These are phyloP conservation scores for Mycena alexandri DNA, from an alignment of 768 basidiomycete species.

Conservation along the genomic window DNA sequence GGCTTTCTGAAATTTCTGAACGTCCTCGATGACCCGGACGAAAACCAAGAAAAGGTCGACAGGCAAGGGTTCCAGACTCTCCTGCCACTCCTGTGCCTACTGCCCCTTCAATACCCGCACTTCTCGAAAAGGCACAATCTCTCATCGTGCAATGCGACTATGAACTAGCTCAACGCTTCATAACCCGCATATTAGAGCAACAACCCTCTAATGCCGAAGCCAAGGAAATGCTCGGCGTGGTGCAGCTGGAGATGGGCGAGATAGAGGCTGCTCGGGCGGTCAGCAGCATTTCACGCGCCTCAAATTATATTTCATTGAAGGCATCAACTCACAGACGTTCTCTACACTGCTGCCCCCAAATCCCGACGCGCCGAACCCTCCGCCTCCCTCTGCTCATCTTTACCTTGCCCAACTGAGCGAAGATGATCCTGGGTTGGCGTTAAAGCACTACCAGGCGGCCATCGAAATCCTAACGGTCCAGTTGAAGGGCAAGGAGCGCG, in stretches of 20 bases:
- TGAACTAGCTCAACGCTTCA: conserved; percentile 81
- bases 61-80: conserved; percentile 49
- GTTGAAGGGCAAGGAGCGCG: conserved; percentile 81
- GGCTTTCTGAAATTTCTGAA: conserved; percentile 7
- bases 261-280: conserved; percentile 79
- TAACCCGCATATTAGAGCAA: conserved; percentile 73
- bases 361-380: conserved; percentile 67
- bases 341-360: conserved; percentile 70
- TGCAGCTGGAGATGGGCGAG: conserved; percentile 84
- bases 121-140: conserved; percentile 84
- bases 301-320: conserved; percentile 13
- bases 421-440: conserved; percentile 77
- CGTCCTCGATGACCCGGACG: conserved; percentile 66
- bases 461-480: conserved; percentile 76
- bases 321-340: conserved; percentile 66
- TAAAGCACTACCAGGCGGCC: conserved; percentile 85
- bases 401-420: conserved; percentile 91
- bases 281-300: conserved; percentile 38
- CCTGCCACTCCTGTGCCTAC: conserved; percentile 39
- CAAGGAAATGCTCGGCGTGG: conserved; percentile 85
- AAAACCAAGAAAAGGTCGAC: conserved; percentile 61
- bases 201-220: conserved; percentile 75
- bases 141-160: conserved; percentile 89
- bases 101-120: conserved; percentile 61
- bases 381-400: conserved; percentile 85